phyloP scores from a whole-genome alignment of 2,329 filamentous ascomycete species.

The Colletotrichum karsti region DNA sequence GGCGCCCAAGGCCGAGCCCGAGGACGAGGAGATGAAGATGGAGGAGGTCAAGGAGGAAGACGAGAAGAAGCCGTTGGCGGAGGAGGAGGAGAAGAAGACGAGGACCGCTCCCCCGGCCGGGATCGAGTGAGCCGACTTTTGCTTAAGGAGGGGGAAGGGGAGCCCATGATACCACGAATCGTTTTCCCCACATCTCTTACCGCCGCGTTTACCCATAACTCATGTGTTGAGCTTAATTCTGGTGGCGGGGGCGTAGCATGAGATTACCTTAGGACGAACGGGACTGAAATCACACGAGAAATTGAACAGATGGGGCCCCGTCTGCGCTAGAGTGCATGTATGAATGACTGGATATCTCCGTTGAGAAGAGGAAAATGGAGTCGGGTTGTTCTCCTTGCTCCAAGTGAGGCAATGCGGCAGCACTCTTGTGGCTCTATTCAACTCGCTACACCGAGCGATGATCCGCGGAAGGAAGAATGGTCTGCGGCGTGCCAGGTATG shows the following conservation, averaged over 20 bases:
- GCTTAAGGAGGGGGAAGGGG: background rate
- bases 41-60: background rate
- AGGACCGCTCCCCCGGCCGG: background rate
- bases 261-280: background rate
- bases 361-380: no score
- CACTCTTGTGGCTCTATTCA: no score
- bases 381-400: no score
- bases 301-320: background rate
- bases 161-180: constrained; percentile 25
- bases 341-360: no score
- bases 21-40: constrained; percentile 10
- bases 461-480: no score
- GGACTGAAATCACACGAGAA: background rate
- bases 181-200: background rate
- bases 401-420: no score
- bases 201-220: no score
- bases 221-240: background rate
- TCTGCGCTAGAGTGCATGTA: no score
- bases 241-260: no score
- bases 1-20: background rate
- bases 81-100: background rate
- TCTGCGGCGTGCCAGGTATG: no score
- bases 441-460: no score
- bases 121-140: background rate
- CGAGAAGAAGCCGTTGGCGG: background rate